Conservation (phyloP, 202 grass and related monocot species). For the Carex arenaria region DNA sequence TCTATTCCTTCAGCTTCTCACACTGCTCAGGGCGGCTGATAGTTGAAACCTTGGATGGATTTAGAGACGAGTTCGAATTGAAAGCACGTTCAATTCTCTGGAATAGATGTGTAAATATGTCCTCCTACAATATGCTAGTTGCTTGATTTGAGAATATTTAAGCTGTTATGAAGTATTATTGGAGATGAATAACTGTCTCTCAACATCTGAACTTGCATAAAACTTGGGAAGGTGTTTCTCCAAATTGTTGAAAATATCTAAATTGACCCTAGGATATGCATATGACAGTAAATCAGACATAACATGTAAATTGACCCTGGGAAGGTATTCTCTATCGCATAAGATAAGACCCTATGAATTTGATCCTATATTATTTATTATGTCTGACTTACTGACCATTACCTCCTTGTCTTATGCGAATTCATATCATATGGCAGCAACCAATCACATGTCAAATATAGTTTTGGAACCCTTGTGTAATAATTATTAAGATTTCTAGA, state of each 20-base stretch:
- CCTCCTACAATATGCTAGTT: neutral
- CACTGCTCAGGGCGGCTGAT: constrained; percentile 54
- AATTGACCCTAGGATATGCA: neutral
- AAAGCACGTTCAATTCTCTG: neutral
- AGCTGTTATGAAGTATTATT: neutral
- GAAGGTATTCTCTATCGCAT: too few relatives aligned
- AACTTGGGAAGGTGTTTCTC: neutral
- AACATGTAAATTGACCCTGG: too few relatives aligned
- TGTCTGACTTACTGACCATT: too few relatives aligned
- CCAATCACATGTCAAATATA: too few relatives aligned
- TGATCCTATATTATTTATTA: neutral
- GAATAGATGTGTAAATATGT: constrained; percentile 1
- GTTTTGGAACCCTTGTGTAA: too few relatives aligned
- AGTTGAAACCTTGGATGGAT: constrained; percentile 12
- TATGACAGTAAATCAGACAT: too few relatives aligned
- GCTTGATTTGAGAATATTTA: neutral
- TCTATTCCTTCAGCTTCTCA: constrained; percentile 55
- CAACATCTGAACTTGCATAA: neutral
- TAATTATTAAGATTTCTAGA: too few relatives aligned
- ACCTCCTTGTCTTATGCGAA: too few relatives aligned
- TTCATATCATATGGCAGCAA: neutral
- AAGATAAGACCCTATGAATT: neutral
- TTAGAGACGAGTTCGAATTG: neutral
- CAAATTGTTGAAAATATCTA: neutral
- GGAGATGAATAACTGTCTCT: neutral